Evolutionary conservation across 2,329 filamentous ascomycete genomes (phyloP), one percentile per base, ranked within the genome.

Genomic region (Cyphellophora attinorum): DNA sequence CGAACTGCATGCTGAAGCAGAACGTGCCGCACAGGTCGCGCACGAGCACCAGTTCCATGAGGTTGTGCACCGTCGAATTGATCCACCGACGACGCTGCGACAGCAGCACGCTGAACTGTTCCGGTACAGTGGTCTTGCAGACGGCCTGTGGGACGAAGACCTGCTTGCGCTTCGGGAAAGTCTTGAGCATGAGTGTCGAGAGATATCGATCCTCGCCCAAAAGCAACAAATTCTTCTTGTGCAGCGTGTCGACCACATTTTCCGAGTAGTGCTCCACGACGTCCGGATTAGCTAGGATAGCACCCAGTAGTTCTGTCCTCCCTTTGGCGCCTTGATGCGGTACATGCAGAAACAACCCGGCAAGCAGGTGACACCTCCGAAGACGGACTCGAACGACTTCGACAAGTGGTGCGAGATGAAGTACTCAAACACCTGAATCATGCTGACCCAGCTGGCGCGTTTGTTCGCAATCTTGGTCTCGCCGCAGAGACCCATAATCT

Each of bases 311-410:
- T 98, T 96, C 58, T 96, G 86, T 16, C 83, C 89, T 46, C 91
- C 91, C 66, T 98, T 98, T 41, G 91, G 93, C 18, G 91, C 84
- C 65, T 98, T 98, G 74, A 98, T 96, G 53, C 91, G 84, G 68
- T 98, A 98, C 93, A 98, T 98, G 72, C 86, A 95, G 78, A 98
- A 98, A 70, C 91, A 98, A 46, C 91, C 91, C 11, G 91, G 91
- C 49, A 98, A 70, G 71, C 91, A 98, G 45, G 91, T 98, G 41
- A 98, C 91, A 81, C 91, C 91, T 63, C 91, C 91, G 61, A 98
- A 98, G 47, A 95, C 83, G 1, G 88, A 95, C 61, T 98, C 91
- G 62, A 98, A 98, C 3, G 89, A 86, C 64, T 98, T 98, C 53
- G 88, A 77, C 51, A 93, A 73, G 59, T 98, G 93, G 60, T 98